A percentile compares a stretch with the other conserved stretches of the same genome.
Conservation (phyloP, 192 early-diverging fungal genomes). For the Chytriomyces confervae region DNA sequence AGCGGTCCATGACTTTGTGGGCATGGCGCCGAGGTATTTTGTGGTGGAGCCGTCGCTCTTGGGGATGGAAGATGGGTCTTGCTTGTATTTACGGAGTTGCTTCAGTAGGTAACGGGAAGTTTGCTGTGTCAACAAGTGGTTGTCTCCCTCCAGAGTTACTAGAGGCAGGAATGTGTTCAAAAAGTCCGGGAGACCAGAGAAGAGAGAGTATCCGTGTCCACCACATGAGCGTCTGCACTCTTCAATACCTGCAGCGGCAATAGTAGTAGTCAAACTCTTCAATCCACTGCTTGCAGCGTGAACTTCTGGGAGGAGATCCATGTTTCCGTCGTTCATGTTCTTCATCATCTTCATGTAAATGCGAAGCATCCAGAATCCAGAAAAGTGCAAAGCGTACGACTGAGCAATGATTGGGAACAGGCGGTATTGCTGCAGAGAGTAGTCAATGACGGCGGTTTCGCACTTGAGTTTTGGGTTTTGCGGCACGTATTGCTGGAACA, state of each 20-base stretch:
- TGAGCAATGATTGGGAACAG: slow-evolving; percentile 89
- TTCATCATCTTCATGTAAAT: slow-evolving; percentile 82
- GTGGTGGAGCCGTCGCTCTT: slow-evolving; percentile 63
- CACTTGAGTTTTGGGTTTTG: slow-evolving; percentile 16
- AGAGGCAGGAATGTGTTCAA: slow-evolving; percentile 85
- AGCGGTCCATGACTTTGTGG: slow-evolving; percentile 24
- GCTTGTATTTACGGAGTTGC: slow-evolving; percentile 62
- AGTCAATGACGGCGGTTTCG: slow-evolving; percentile 92
- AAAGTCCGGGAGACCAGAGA: slow-evolving; percentile 79
- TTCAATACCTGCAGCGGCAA: slow-evolving; percentile 86
- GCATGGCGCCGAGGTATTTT: slow-evolving; percentile 58
- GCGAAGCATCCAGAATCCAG: slow-evolving; percentile 79
- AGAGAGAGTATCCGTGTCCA: slow-evolving; percentile 92
- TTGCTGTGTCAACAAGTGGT: slow-evolving; percentile 81
- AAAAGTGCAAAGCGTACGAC: slow-evolving; percentile 89
- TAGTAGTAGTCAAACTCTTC: slow-evolving; percentile 95
- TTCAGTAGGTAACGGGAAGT: slow-evolving; percentile 79
- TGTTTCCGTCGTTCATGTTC: slow-evolving; percentile 62
- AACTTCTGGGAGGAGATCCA: slow-evolving; percentile 62
- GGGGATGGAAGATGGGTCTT: slow-evolving; percentile 51
- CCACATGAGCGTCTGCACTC: slow-evolving; percentile 89
- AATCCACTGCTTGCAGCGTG: slow-evolving; percentile 90
- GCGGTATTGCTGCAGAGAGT: slow-evolving; percentile 93
- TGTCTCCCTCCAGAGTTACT: slow-evolving; percentile 72
- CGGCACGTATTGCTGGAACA: slow-evolving; percentile 19